A percentile compares a stretch with the other conserved stretches of the same genome.
phyloP scores from a whole-genome alignment of 208 protist genomes.

The Paratrypanosoma confusum region DNA sequence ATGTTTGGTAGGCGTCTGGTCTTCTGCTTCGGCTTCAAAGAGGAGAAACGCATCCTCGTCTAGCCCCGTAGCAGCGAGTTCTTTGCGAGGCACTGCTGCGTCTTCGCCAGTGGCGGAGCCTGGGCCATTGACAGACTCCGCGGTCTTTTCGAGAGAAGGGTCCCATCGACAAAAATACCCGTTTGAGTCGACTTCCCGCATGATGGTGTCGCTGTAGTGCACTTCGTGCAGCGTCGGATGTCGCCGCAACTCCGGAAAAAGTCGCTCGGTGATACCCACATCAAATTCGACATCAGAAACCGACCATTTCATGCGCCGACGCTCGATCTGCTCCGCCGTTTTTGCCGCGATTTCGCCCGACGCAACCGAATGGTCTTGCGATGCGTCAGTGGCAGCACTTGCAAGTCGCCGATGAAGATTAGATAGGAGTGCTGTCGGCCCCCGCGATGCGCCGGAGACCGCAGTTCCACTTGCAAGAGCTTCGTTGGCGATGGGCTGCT shows the following conservation, averaged over 20 bases:
- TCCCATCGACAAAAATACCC: conserved; percentile 36
- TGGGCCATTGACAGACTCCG: background rate
- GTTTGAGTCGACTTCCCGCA: conserved; percentile 55
- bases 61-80: background rate
- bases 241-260: conserved; percentile 61
- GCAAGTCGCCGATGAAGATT: conserved; percentile 7
- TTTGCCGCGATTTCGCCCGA: conserved; percentile 3
- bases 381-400: background rate
- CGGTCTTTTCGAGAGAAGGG: background rate
- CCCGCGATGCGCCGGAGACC: no score
- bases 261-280: conserved; percentile 64
- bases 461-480: no score
- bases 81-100: background rate
- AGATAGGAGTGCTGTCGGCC: no score
- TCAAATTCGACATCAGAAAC: conserved; percentile 58
- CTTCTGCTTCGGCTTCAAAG: conserved; percentile 6
- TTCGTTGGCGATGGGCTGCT: no score
- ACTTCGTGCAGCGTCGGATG: conserved; percentile 67
- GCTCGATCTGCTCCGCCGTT: conserved; percentile 48
- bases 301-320: conserved; percentile 54
- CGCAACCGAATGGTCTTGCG: conserved; percentile 7
- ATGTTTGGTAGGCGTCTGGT: no score
- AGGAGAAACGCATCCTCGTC: conserved; percentile 12
- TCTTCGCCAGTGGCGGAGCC: background rate
- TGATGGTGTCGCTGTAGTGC: conserved; percentile 68